Evolutionary conservation across 108 stramenopile genomes (phyloP), one percentile per base, ranked within the genome.

Genomic region (Pseudonitzschia delicatissima): DNA sequence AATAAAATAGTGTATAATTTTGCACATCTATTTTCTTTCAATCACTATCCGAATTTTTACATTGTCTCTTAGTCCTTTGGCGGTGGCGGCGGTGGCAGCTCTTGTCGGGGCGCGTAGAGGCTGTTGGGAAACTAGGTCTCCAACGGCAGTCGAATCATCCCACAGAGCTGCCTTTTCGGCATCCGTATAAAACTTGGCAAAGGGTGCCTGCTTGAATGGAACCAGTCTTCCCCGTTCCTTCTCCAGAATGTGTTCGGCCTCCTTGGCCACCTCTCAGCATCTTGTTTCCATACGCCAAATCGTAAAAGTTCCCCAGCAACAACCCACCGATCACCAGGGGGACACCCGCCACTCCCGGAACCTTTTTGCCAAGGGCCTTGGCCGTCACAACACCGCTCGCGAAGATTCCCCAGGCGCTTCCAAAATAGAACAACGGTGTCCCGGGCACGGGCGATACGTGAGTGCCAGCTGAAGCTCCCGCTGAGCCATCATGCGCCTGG

Each of bases 281-380:
- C 36, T 85, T 85, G 65, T 85, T 81, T 9, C 83, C 83, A 53
- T 85, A 85, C 4, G 83, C 83, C 70, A 85, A 37, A 45, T 85
- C 83, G 31, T 75, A 74, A 12, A 85, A 61, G 50, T 85, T 85
- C 8, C 83, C 80, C 11, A 85, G 50, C 18, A 77, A 65, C 12
- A 85, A 36, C 0, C 68, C 83, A 12, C 80, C 83, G 4, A 79
- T 52, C 18, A 81, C 74, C 13, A 79, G 32, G 4, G 83, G 83
- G 18, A 85, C 52, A 9, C 61, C 77, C 17, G 66, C 77, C 45
- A 77, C 27, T 6, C 44, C 63, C 12, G 80, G 80, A 5, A 85
- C 74, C 0, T 34, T 8, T 31, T 71, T 69, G 12, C 76, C 76
- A 15, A 71, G 64, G 17, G 78, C 21, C 11, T 40, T 48, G 13